Conservation (phyloP, 495 filamentous ascomycete species). For the Daldinia loculata region DNA sequence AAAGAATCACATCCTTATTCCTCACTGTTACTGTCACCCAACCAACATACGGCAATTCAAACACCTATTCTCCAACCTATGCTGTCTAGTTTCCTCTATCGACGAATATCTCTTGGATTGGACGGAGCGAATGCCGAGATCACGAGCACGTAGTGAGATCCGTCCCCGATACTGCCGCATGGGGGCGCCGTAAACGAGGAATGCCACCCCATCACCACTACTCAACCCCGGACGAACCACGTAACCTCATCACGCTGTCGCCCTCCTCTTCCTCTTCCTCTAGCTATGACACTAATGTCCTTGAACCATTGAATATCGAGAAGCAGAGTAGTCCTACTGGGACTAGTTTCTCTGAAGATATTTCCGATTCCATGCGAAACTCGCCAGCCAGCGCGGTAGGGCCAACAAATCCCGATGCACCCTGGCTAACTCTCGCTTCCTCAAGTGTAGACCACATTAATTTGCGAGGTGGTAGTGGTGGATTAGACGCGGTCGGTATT, state of each 20-base stretch:
- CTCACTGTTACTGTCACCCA: constrained; percentile 34
- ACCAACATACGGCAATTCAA: constrained; percentile 40
- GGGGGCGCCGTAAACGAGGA: constrained; percentile 42
- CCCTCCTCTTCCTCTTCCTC: constrained; percentile 5
- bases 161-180: constrained; percentile 42
- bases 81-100: constrained; percentile 25
- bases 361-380: constrained; percentile 40
- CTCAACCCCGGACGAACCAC: constrained; percentile 32
- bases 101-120: constrained; percentile 14
- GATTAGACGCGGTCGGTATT: constrained; percentile 23
- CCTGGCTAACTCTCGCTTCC: constrained; percentile 33
- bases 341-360: constrained; percentile 33
- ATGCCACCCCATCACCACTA: constrained; percentile 40
- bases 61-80: constrained; percentile 34
- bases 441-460: constrained; percentile 36
- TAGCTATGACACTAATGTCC: constrained; percentile 22
- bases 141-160: constrained; percentile 41
- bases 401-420: constrained; percentile 39
- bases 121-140: constrained; percentile 41
- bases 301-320: constrained; percentile 33
- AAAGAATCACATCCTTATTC: constrained; percentile 43
- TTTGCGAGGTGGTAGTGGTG: constrained; percentile 22
- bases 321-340: constrained; percentile 27
- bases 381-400: constrained; percentile 30
- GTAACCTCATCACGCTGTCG: constrained; percentile 15